Evolutionary conservation across 768 basidiomycete species (phyloP).

Genomic region (Hericium alpestre): DNA sequence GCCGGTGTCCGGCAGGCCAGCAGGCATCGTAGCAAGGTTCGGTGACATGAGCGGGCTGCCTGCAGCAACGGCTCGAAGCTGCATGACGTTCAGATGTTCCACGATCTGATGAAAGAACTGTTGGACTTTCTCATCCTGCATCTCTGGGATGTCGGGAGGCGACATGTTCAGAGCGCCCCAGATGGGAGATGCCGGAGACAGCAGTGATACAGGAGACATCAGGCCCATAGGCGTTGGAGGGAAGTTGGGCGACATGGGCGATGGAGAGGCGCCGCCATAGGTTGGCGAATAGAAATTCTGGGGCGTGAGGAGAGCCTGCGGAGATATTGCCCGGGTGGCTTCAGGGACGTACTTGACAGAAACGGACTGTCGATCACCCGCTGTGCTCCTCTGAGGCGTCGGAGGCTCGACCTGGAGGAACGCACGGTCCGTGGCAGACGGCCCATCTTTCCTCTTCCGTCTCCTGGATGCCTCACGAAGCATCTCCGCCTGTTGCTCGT

Average conservation of each 20-base stretch:
- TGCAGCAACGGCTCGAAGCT: constrained; percentile 32
- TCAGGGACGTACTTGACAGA: too few relatives aligned
- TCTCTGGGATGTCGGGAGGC: constrained; percentile 52
- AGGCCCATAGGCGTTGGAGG: constrained; percentile 4
- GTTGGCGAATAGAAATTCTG: constrained; percentile 10
- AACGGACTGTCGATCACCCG: too few relatives aligned
- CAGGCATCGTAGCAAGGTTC: not conserved
- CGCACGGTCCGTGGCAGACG: constrained; percentile 5
- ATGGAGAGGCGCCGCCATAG: constrained; percentile 15
- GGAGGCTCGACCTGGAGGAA: constrained; percentile 42
- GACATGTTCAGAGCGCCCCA: constrained; percentile 21
- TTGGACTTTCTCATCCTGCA: constrained; percentile 69
- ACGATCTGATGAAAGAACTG: constrained; percentile 80
- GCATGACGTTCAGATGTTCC: constrained; percentile 67
- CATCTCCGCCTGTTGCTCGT: constrained; percentile 30
- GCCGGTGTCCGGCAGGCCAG: not conserved
- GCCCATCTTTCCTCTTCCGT: constrained; percentile 25
- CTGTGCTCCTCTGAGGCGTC: not conserved
- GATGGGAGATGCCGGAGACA: constrained; percentile 24
- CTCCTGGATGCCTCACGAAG: constrained; percentile 21
- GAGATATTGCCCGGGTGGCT: not conserved
- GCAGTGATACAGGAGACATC: constrained; percentile 16
- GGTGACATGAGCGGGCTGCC: constrained; percentile 2
- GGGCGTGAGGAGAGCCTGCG: constrained; percentile 6
- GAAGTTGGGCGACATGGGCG: constrained; percentile 14